A percentile compares a stretch with the other conserved stretches of the same genome.
phyloP scores from a whole-genome alignment of 306 rosid genomes.

The Lotus japonicus region DNA sequence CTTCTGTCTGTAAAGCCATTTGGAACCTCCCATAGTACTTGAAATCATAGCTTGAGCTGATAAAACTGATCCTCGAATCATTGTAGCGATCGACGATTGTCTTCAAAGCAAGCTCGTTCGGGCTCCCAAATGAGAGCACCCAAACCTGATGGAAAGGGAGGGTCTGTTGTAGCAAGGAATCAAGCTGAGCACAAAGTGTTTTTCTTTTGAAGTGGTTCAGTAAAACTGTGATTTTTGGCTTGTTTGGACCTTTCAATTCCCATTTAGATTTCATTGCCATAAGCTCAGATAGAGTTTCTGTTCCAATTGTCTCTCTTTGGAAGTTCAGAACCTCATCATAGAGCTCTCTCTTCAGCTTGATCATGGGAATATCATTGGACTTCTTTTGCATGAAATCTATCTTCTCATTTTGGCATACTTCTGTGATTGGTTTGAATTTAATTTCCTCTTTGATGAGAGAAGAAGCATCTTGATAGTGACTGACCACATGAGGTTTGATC shows the following conservation, averaged over 20 bases:
- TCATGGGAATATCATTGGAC: slow-evolving; percentile 68
- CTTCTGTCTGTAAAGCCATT: slow-evolving; percentile 78
- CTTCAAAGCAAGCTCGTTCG: slow-evolving; percentile 61
- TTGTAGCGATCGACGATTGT: slow-evolving; percentile 79
- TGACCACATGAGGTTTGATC: slow-evolving; percentile 53
- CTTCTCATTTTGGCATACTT: slow-evolving; percentile 63
- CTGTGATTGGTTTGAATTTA: slow-evolving; percentile 10
- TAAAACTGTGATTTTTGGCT: slow-evolving; percentile 66
- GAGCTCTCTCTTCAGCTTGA: slow-evolving; percentile 63
- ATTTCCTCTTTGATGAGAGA: slow-evolving; percentile 37
- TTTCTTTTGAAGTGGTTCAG: slow-evolving; percentile 86
- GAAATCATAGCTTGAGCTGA: slow-evolving; percentile 81
- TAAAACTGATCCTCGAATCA: slow-evolving; percentile 67
- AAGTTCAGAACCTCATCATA: slow-evolving; percentile 57
- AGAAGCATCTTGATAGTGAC: slow-evolving; percentile 49
- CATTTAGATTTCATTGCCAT: slow-evolving; percentile 79
- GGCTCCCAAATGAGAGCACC: slow-evolving; percentile 94
- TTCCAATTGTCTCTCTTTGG: slow-evolving; percentile 42
- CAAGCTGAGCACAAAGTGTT: slow-evolving; percentile 80
- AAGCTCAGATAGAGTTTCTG: slow-evolving; percentile 60
- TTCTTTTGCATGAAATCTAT: slow-evolving; percentile 84
- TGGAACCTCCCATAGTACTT: slow-evolving; percentile 95
- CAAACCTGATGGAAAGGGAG: slow-evolving; percentile 82
- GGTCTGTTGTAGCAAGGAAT: slow-evolving; percentile 65
- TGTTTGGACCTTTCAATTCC: slow-evolving; percentile 47